Base-by-base conservation (phyloP, 805 yeast genomes). In the Yarrowia phangngaensis region DNA sequence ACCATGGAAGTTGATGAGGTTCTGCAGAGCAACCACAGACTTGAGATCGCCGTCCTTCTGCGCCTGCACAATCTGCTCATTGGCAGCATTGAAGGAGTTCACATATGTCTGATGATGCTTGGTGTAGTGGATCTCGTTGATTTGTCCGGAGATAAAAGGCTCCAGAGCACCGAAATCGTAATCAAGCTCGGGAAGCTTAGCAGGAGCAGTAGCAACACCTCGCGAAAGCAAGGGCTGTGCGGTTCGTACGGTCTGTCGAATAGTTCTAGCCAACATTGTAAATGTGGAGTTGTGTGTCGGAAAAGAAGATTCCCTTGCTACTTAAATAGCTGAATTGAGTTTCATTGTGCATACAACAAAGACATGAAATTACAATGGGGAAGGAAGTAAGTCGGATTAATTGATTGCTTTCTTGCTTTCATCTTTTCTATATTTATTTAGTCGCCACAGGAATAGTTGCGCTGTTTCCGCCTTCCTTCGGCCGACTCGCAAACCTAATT, bases 41-140 rank as follows among this genome's bases (percentile, higher is more conserved):
- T 76, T 76, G 60, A 75, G 70, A 54, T 82, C 84, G 54, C 80
- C 76, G 49, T 71, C 70, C 29, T 69, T 66, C 53, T 75, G 61
- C 38, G 95, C 88, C 58, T 77, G 84, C 9, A 75, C 75, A 46
- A 79, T 72, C 68, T 85, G 81, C 66, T 84, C 94, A 56, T 76
- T 65, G 17, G 92, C 87, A 19, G 79, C 67, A 70, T 87, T 88
- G 71, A 78, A 84, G 38, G 92, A 89, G 63, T 75, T 83, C 57
- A 86, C 95, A 62, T 87, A 87, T 24, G 95, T 84, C 69, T 85
- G 92, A 66, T 87, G 95, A 69, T 87, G 96, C 73, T 88, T 88
- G 56, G 80, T 74, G 76, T 87, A 84, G 70, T 87, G 96, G 47
- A 63, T 57, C 66, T 84, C 92, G 68, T 85, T 88, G 70, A 87